Conservation (phyloP, 2,329 filamentous ascomycete genomes). For the Stemphylium beticola region DNA sequence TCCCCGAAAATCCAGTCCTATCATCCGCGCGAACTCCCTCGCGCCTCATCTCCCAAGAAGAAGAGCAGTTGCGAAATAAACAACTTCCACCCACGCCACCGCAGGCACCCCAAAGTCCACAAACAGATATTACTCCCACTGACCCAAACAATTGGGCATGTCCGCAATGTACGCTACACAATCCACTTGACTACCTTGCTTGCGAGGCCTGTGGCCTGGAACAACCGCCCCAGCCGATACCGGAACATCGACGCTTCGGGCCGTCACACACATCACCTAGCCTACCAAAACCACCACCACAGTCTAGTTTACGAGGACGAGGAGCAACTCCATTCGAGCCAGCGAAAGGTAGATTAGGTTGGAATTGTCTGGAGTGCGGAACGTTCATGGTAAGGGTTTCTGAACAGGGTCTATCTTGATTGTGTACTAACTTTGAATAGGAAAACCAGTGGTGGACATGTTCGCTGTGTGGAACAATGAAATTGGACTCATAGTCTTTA, state of each 20-base stretch:
- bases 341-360: conserved; percentile 60
- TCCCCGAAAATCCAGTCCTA: conserved; percentile 16
- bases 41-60: conserved; percentile 37
- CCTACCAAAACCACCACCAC: conserved; percentile 42
- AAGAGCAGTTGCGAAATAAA: conserved; percentile 34
- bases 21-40: conserved; percentile 21
- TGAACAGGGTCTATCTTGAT: neutral
- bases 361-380: conserved; percentile 64
- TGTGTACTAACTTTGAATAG: neutral
- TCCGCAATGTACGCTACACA: conserved; percentile 66
- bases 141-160: conserved; percentile 62
- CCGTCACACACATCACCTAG: conserved; percentile 29
- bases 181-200: conserved; percentile 63
- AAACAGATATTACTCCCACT: conserved; percentile 25
- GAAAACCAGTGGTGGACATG: conserved; percentile 70
- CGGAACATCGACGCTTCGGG: conserved; percentile 40
- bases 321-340: conserved; percentile 51
- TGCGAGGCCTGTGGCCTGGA: conserved; percentile 67
- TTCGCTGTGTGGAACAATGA: conserved; percentile 65
- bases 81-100: conserved; percentile 40
- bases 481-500: conserved; percentile 43
- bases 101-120: conserved; percentile 20
- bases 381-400: conserved; percentile 61
- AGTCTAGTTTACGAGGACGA: conserved; percentile 32
- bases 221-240: conserved; percentile 54